Base-by-base conservation (phyloP, 352 stramenopile genomes). In the Hyaloperonospora brassicae region DNA sequence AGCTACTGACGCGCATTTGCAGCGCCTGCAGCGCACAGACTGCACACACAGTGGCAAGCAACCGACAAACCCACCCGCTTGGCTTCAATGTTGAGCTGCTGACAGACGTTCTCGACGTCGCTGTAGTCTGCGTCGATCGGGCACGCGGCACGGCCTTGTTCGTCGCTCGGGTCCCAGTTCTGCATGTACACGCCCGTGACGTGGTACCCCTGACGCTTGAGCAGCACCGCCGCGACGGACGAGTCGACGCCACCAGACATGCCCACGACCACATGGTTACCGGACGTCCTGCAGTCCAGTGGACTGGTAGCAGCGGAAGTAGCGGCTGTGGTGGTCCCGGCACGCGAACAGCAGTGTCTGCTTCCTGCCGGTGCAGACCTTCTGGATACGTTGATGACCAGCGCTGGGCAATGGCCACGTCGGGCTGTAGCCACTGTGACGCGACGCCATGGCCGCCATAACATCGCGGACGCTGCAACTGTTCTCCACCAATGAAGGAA, bases 161-260 rank as follows among this genome's bases (percentile, higher is more conserved):
- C 95, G 50, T 98, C 93, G 21, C 84, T 87, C 17, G 77, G 56
- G 72, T 98, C 96, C 97, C 97, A 99, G 72, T 99, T 99, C 61
- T 95, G 96, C 97, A 99, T 99, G 72, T 98, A 97, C 39, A 98
- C 80, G n/a, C 94, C 96, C 14, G 94, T 81, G 47, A 99, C 79
- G 39, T 87, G 73, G 72, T 90, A 95, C n/a, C 88, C 87, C 59
- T 96, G 78, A 34, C 89, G 51, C 31, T 89, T 68, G 8, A 98
- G 75, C 24, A 98, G 69, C 64, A 96, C 75, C 21, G 95, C 95
- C 36, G 90, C 78, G 24, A 99, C 96, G 0, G 95, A 97, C 21
- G 95, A 98, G 69, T 99, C 97, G 22, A 99, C 95, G n/a, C 97
- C 97, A 25, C 97, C 97, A 11, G 94, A 98, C 80, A 99, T 95